A percentile compares a stretch with the other conserved stretches of the same genome.
Evolutionary conservation across 352 stramenopile species (phyloP).

Genomic region (Detonula confervacea): DNA sequence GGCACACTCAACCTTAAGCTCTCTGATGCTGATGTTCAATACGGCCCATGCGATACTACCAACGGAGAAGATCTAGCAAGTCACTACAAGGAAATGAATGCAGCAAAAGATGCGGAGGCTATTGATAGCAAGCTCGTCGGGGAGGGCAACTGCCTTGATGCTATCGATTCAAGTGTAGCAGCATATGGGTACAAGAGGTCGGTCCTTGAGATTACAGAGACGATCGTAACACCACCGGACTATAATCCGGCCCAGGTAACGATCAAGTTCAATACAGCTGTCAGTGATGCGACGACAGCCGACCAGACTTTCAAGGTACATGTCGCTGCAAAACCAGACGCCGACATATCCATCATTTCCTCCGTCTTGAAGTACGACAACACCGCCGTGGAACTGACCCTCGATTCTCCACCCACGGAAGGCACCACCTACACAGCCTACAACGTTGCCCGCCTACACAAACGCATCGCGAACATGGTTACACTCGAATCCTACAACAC

Average conservation of each 20-base stretch:
- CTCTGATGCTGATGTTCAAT: constrained; percentile 5
- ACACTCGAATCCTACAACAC: too few relatives aligned
- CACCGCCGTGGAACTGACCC: neutral
- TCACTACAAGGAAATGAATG: constrained; percentile 5
- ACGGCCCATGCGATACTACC: constrained; percentile 4
- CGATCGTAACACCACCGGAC: neutral
- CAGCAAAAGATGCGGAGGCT: neutral
- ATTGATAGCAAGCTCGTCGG: neutral
- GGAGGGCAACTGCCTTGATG: neutral
- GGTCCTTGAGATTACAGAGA: constrained; percentile 1
- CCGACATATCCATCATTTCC: neutral
- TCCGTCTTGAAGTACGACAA: neutral
- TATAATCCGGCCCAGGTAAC: neutral
- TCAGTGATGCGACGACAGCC: neutral
- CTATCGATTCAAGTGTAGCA: constrained; percentile 1
- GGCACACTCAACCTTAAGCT: neutral
- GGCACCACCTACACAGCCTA: neutral
- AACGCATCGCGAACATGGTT: neutral
- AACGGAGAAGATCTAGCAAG: neutral
- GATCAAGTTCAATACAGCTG: neutral
- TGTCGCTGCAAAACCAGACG: neutral
- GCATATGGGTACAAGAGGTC: constrained; percentile 5
- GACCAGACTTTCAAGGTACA: neutral
- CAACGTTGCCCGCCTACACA: neutral
- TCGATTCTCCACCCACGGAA: too few relatives aligned